These are phyloP conservation scores for Jatropha podagrica DNA, from an alignment of 441 rosid species.

Conservation along the genomic window DNA sequence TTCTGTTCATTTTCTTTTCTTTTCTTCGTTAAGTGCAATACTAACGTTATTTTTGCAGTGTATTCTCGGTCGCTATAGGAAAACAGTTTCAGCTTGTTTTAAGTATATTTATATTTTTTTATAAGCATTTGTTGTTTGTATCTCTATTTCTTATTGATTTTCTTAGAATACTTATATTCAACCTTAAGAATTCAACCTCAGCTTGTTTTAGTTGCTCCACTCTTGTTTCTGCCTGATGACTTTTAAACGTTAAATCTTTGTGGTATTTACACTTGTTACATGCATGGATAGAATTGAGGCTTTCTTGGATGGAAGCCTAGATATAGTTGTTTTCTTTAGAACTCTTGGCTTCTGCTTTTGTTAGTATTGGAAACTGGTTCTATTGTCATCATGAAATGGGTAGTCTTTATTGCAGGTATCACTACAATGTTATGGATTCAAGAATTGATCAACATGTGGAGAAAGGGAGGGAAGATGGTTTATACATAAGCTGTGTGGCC, in stretches of 20 bases:
- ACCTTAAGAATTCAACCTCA: too few species aligned
- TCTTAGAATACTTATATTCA: too few species aligned
- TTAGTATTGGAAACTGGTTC: background rate
- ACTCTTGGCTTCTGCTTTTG: background rate
- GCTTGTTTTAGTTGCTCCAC: background rate
- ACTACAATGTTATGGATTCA: conserved; percentile 50
- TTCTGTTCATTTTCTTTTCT: background rate
- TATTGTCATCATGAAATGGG: background rate
- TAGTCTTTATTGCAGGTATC: conserved; percentile 38
- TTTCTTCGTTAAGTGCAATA: background rate
- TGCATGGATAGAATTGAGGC: background rate
- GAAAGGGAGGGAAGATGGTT: conserved; percentile 54
- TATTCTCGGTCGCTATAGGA: background rate
- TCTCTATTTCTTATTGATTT: too few species aligned
- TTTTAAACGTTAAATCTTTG: background rate
- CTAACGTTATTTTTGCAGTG: background rate
- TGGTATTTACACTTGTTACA: background rate
- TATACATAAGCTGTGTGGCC: conserved; percentile 53
- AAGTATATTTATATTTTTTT: too few species aligned
- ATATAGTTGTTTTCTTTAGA: background rate
- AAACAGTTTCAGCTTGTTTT: background rate
- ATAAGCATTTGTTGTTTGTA: background rate
- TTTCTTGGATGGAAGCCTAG: background rate
- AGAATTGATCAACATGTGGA: conserved; percentile 50
- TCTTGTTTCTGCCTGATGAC: background rate